phyloP scores from a whole-genome alignment of 345 rosid genomes.

The Aurinia saxatilis region DNA sequence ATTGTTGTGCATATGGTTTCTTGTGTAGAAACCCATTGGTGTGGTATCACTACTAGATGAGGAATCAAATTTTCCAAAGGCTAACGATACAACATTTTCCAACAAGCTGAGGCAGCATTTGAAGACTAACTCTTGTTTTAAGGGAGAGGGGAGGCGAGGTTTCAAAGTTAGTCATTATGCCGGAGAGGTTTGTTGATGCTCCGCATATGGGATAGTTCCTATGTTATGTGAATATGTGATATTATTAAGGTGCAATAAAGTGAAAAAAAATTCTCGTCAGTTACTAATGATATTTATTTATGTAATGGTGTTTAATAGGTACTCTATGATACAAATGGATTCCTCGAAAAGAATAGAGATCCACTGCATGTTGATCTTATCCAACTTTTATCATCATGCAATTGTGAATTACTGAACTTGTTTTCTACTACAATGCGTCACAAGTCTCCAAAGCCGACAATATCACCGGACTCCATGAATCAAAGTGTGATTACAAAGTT shows the following conservation, averaged over 20 bases:
- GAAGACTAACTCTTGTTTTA: slow-evolving; percentile 55
- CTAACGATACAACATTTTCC: slow-evolving; percentile 75
- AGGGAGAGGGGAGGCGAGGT: slow-evolving; percentile 68
- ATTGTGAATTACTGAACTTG: slow-evolving; percentile 37
- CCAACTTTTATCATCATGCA: slow-evolving; percentile 59
- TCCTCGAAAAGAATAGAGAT: slow-evolving; percentile 89
- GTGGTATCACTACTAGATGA: slow-evolving; percentile 75
- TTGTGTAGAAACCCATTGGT: slow-evolving; percentile 78
- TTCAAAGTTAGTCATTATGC: slow-evolving; percentile 74
- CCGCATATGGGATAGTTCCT: background rate
- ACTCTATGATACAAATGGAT: slow-evolving; percentile 70
- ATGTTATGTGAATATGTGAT: background rate
- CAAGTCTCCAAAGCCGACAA: slow-evolving; percentile 31
- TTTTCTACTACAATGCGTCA: slow-evolving; percentile 42
- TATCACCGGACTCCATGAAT: slow-evolving; percentile 37
- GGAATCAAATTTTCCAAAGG: slow-evolving; percentile 77
- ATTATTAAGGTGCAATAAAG: background rate
- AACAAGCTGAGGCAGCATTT: slow-evolving; percentile 81
- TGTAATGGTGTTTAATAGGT: slow-evolving; percentile 16
- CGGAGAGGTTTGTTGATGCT: slow-evolving; percentile 62
- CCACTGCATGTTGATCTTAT: slow-evolving; percentile 50
- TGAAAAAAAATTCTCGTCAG: background rate
- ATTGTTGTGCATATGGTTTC: slow-evolving; percentile 9
- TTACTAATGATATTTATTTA: background rate
- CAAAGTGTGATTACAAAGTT: slow-evolving; percentile 70